Base-by-base conservation (phyloP, 2,329 filamentous ascomycete genomes). In the Mycogone perniciosa region DNA sequence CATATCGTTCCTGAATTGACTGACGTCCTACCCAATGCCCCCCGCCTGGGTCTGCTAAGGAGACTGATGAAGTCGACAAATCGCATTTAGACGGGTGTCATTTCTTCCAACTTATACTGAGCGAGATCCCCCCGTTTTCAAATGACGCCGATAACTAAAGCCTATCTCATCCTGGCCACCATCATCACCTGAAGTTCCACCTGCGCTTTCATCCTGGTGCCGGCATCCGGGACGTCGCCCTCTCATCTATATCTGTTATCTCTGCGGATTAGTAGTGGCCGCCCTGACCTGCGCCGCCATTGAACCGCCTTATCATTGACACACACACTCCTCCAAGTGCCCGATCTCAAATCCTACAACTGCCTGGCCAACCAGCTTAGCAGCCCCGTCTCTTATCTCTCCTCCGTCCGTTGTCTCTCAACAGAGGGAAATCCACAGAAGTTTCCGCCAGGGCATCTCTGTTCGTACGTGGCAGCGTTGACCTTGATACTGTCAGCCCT, bases 101-200 rank as follows among this genome's bases (percentile, higher is more conserved):
- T 31, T 26, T 31, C 45, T 40, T 31, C 30, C 31, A 30, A 20
- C 33, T 47, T 51, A 47, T 48, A 48, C 31, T 41, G 8, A 31
- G 46, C 30, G 46, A 20, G 29, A 37, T 40, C 43, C 7, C 41
- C 37, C 70, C 44, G 41, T 44, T 50, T 46, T 57, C 70, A 75
- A 53, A 80, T 81, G 77, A 79, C 76, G 71, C 71, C 69, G 72
- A 78, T 76, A 77, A 77, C 72, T 69, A 69, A 72, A 67, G 71
- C 76, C 76, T 78, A 79, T 79, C 76, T 80, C 62, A 71, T 77
- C 65, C 70, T 77, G 59, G 70, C 67, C 65, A 74, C 75, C 56
- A 72, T 79, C 65, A 67, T 77, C 66, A 77, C 76, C 65, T 77
- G 60, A 77, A 20, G 48, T 46, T 51, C 33, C 37, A 31, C 29